Percentiles rank a stretch among this genome's conserved stretches.
These are phyloP conservation scores for Triticum monococcum DNA, from an alignment of 176 grass and related monocot species.

Conservation along the genomic window DNA sequence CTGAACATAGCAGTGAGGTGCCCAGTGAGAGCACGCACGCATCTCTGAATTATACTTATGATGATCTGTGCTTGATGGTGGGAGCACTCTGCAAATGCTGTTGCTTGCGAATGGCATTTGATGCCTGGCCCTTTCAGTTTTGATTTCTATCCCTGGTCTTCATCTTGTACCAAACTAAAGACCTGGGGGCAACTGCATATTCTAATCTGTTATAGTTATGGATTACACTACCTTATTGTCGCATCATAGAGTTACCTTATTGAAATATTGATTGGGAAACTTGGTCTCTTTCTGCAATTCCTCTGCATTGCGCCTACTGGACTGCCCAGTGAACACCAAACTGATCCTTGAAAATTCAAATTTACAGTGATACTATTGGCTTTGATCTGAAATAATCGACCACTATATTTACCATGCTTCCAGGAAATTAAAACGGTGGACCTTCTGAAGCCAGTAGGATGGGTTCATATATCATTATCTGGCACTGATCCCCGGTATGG, in stretches of 20 bases:
- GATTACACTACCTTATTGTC: background rate
- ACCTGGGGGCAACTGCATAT: background rate
- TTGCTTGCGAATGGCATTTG: background rate
- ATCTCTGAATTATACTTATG: background rate
- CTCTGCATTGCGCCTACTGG: background rate
- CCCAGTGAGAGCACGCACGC: background rate
- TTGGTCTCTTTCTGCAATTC: background rate
- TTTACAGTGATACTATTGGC: background rate
- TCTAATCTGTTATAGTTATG: background rate
- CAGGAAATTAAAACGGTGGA: constrained; percentile 98
- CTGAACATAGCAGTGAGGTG: background rate
- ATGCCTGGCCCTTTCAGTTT: background rate
- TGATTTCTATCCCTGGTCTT: background rate
- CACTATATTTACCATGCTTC: background rate
- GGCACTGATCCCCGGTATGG: constrained; percentile 77
- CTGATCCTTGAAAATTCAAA: background rate
- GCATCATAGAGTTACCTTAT: background rate
- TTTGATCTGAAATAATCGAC: background rate
- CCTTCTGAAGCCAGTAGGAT: constrained; percentile 85
- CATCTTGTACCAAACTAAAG: background rate
- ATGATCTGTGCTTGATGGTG: background rate
- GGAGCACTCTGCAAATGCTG: background rate
- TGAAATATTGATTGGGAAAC: background rate
- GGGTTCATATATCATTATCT: constrained; percentile 89
- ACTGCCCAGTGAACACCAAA: background rate